Evolutionary conservation across 495 filamentous ascomycete genomes (phyloP).

Genomic region (Hyaloscypha finlandica): DNA sequence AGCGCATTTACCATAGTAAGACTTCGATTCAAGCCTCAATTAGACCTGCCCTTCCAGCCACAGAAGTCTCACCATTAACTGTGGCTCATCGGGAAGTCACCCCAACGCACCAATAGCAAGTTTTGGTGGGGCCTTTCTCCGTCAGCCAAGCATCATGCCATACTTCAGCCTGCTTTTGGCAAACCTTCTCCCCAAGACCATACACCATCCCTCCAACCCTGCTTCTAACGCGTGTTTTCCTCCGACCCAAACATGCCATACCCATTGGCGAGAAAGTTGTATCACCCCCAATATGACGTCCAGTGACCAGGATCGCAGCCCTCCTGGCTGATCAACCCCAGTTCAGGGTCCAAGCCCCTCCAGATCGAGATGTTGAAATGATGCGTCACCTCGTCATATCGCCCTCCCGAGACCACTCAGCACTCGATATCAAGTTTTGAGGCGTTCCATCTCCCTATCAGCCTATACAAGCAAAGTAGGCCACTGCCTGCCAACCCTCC

Average conservation of each 20-base stretch:
- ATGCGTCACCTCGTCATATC: slow-evolving; percentile 10
- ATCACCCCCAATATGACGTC: slow-evolving; percentile 15
- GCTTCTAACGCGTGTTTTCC: background rate
- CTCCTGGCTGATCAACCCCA: slow-evolving; percentile 1
- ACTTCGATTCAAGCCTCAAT: background rate
- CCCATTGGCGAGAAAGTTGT: slow-evolving; percentile 3
- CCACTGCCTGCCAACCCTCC: background rate
- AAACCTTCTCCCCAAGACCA: background rate
- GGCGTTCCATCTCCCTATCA: slow-evolving; percentile 3
- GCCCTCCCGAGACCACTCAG: background rate
- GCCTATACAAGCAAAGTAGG: background rate
- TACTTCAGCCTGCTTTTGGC: background rate
- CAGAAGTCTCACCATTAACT: background rate
- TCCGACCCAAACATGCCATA: background rate
- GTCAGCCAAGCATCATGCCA: slow-evolving; percentile 13
- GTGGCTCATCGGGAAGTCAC: slow-evolving; percentile 11
- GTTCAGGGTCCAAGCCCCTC: background rate
- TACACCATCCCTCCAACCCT: background rate
- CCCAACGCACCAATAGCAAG: background rate
- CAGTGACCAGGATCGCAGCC: background rate
- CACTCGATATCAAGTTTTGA: slow-evolving; percentile 9
- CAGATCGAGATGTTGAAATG: background rate
- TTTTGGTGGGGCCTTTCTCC: background rate
- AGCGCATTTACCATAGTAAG: background rate
- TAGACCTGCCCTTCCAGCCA: slow-evolving; percentile 1